These are phyloP conservation scores for Lactifluus pinguis DNA, from an alignment of 768 basidiomycete species.

Conservation along the genomic window DNA sequence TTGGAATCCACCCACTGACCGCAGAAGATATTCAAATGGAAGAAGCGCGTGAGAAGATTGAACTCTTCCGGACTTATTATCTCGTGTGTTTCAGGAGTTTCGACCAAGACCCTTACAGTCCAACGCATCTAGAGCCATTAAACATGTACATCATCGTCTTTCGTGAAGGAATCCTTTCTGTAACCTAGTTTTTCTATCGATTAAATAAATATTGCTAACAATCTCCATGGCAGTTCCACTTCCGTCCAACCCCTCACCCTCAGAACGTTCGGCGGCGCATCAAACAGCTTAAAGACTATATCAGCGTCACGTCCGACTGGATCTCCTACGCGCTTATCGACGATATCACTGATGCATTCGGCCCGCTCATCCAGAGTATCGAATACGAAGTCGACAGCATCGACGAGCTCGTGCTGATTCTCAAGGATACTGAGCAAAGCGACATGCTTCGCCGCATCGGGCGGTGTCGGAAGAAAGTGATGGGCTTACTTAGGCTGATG, in stretches of 20 bases:
- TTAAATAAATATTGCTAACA: not conserved
- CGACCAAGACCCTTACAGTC: constrained; percentile 96
- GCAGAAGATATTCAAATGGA: constrained; percentile 99
- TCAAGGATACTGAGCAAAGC: constrained; percentile 92
- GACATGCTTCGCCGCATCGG: constrained; percentile 98
- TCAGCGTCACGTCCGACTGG: constrained; percentile 98
- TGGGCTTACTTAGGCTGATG: constrained; percentile 94
- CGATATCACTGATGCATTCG: constrained; percentile 99
- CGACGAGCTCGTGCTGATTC: constrained; percentile 92
- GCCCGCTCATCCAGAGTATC: constrained; percentile 95
- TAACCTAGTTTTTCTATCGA: constrained; percentile 32
- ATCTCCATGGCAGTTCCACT: constrained; percentile 66
- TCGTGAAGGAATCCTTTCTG: constrained; percentile 90
- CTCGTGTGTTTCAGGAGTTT: constrained; percentile 98
- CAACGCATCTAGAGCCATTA: constrained; percentile 92
- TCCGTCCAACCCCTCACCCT: constrained; percentile 93
- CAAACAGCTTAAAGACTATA: constrained; percentile 98
- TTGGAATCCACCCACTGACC: constrained; percentile 93
- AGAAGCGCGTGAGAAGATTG: constrained; percentile 99
- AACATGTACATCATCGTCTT: constrained; percentile 99
- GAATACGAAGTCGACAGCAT: constrained; percentile 99
- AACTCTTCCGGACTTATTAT: constrained; percentile 97
- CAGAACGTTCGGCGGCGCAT: constrained; percentile 97
- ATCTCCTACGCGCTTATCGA: constrained; percentile 99
- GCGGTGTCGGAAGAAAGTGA: constrained; percentile 97